These are phyloP conservation scores for Colletotrichum theobromicola DNA, from an alignment of 2,329 filamentous ascomycete species.

Conservation along the genomic window DNA sequence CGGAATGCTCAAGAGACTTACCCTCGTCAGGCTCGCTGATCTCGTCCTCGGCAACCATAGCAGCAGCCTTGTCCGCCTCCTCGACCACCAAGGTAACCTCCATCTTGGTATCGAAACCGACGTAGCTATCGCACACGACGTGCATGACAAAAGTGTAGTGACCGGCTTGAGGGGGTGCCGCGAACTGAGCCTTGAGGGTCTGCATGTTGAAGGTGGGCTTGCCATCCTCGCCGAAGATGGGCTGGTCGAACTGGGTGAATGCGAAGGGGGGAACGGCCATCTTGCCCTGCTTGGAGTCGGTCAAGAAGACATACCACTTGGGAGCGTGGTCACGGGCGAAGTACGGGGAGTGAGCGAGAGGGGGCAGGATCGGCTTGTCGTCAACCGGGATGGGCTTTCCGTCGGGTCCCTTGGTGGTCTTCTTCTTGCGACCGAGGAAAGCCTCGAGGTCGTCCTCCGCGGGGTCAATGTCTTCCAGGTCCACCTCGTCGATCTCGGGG, in stretches of 20 bases:
- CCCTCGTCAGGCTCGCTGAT: constrained; percentile 98
- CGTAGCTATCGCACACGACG: constrained; percentile 90
- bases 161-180: constrained; percentile 88
- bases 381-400: constrained; percentile 62
- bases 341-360: constrained; percentile 89
- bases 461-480: constrained; percentile 90
- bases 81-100: constrained; percentile 90
- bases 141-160: constrained; percentile 96
- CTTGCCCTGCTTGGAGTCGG: constrained; percentile 92
- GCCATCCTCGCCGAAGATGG: constrained; percentile 79
- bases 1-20: constrained; percentile 51
- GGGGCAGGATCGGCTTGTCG: constrained; percentile 73
- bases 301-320: constrained; percentile 92
- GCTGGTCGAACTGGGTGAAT: constrained; percentile 92
- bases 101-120: constrained; percentile 91
- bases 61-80: constrained; percentile 82
- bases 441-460: constrained; percentile 92
- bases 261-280: constrained; percentile 96
- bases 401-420: constrained; percentile 63
- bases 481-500: constrained; percentile 75
- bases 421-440: constrained; percentile 78
- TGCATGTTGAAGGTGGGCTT: constrained; percentile 94
- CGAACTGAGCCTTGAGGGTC: constrained; percentile 96
- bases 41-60: constrained; percentile 86
- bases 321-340: constrained; percentile 89